Evolutionary conservation across 371 early-diverging fungal species (phyloP), one percentile per base, ranked within the genome.

Genomic region (Syncephalis fuscata): DNA sequence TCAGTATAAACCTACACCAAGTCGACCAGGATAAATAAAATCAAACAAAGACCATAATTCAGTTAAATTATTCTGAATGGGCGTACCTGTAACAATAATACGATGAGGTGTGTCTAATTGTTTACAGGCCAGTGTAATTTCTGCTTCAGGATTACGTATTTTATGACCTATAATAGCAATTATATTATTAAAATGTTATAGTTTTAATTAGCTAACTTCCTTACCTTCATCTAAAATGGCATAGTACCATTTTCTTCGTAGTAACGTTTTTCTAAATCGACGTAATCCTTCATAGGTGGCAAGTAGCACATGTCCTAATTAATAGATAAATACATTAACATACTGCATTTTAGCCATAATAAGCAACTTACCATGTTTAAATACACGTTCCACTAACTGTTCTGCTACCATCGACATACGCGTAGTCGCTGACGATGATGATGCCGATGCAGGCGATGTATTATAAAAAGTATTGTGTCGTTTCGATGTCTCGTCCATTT

Each of bases 21-120:
- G 67, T 39, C 87, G 71, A 3, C 94, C 96, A 1, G 98, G 98
- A 54, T 76, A 87, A 0, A 92, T 77, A 63, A 93, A 98, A 64
- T 99, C 96, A 56, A 90, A 88, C 25, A 98, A 63, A 1, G 88
- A 86, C 98, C 98, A 98, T 8, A 99, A 73, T 56, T 99, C 99
- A 42, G 75, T 82, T 37, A 98, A 64, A 54, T 88, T 94, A 62
- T 99, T 99, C 59, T 99, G 98, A 39, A 99, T 93, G 0, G 98
- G 98, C 16, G 99, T 99, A 16, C 99, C 99, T 1, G 91, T 86
- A 0, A 98, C 68, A 21, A 96, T 82, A 45, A 94, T 79, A 24
- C 92, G 70, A 55, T 92, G 84, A 0, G 84, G 75, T 11, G 91
- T 91, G 66, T 83, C 61, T 40, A 96, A 61, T 44, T 77, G 76